Evolutionary conservation across 257 asterid genomes (phyloP).

Genomic region (Nicotiana sylvestris): DNA sequence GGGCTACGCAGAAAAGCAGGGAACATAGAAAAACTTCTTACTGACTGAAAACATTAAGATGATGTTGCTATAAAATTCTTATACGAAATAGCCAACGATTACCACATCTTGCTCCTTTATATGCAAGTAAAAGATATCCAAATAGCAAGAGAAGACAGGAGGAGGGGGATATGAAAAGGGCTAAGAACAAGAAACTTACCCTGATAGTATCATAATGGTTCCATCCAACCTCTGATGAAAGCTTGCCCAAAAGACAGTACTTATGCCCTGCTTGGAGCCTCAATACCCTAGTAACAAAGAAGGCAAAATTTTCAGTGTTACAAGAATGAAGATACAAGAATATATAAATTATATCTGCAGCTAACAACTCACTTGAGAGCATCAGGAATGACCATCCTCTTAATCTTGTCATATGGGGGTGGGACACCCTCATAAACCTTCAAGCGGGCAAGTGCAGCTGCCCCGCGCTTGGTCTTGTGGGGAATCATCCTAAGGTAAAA

Average conservation of each 20-base stretch:
- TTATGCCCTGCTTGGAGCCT: slow-evolving; percentile 87
- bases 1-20: background rate
- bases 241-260: slow-evolving; percentile 74
- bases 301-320: background rate
- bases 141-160: background rate
- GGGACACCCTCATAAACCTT: slow-evolving; percentile 81
- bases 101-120: background rate
- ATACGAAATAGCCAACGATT: background rate
- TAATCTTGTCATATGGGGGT: slow-evolving; percentile 72
- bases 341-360: background rate
- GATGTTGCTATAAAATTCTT: background rate
- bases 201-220: slow-evolving; percentile 75
- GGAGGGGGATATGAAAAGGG: background rate
- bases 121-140: background rate
- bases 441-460: slow-evolving; percentile 84
- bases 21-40: background rate
- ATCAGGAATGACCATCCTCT: slow-evolving; percentile 87
- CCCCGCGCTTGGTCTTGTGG: slow-evolving; percentile 85
- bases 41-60: background rate
- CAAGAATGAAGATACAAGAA: background rate
- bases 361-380: slow-evolving; percentile 60
- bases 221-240: slow-evolving; percentile 95
- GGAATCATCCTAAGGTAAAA: slow-evolving; percentile 56
- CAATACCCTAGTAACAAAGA: slow-evolving; percentile 52
- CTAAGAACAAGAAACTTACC: slow-evolving; percentile 34